Evolutionary conservation across 768 basidiomycete genomes (phyloP).

Genomic region (Auriculariales sp.): DNA sequence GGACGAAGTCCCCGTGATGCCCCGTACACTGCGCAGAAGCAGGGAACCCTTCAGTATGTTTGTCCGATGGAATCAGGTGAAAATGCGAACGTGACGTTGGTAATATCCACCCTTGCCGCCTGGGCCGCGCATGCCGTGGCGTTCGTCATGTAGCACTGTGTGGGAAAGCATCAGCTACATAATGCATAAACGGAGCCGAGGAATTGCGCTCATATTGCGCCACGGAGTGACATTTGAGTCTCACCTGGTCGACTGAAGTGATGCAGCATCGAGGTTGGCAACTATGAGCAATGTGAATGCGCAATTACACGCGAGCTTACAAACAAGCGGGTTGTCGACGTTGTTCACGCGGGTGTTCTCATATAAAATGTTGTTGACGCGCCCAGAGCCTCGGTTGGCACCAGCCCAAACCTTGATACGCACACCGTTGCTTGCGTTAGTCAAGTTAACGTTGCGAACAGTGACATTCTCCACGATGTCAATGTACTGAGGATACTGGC

Average conservation of each 20-base stretch:
- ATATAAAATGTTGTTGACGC: constrained; percentile 40
- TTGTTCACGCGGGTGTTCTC: constrained; percentile 34
- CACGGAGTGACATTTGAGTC: constrained; percentile 33
- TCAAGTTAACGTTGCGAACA: constrained; percentile 43
- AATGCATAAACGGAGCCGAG: not conserved
- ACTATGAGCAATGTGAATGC: no score
- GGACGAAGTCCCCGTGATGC: constrained; percentile 43
- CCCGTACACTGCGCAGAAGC: constrained; percentile 13
- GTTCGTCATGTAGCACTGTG: constrained; percentile 11
- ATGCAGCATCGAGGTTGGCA: not conserved
- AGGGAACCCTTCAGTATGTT: not conserved
- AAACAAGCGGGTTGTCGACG: constrained; percentile 41
- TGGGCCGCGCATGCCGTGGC: constrained; percentile 8
- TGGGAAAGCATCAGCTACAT: not conserved
- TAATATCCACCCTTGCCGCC: constrained; percentile 18
- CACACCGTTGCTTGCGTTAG: constrained; percentile 49
- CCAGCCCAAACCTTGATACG: constrained; percentile 59
- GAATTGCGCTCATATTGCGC: no score
- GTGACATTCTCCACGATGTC: constrained; percentile 51
- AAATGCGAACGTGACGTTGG: constrained; percentile 43
- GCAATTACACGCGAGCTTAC: no score
- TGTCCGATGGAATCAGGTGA: not conserved
- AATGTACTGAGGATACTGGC: constrained; percentile 22
- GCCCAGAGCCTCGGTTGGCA: not conserved
- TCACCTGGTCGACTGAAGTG: constrained; percentile 21